A percentile compares a stretch with the other conserved stretches of the same genome.
These are phyloP conservation scores for Ustilago vetiveriae DNA, from an alignment of 1,284 basidiomycete species.

Conservation along the genomic window DNA sequence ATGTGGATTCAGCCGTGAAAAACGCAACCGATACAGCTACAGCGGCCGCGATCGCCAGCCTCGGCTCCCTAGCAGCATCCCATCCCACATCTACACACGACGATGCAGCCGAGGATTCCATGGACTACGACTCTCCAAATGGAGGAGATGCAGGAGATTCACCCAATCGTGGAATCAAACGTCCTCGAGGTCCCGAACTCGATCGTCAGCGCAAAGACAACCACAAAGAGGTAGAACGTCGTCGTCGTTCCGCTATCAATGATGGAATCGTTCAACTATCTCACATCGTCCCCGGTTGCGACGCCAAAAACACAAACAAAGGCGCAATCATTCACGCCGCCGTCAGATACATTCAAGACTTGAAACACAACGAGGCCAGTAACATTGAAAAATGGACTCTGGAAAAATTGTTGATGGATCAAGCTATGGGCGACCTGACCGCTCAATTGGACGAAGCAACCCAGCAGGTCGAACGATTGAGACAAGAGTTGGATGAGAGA, in stretches of 20 bases:
- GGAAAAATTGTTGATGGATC: slow-evolving; percentile 89
- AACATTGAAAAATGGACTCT: slow-evolving; percentile 91
- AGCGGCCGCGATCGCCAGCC: slow-evolving; percentile 56
- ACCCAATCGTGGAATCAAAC: slow-evolving; percentile 23
- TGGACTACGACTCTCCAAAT: slow-evolving; percentile 19
- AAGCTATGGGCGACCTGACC: slow-evolving; percentile 70
- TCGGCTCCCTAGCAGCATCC: slow-evolving; percentile 51
- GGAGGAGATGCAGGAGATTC: too few relatives aligned
- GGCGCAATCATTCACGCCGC: slow-evolving; percentile 84
- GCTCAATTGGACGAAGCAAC: slow-evolving; percentile 56
- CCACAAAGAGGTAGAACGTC: slow-evolving; percentile 90
- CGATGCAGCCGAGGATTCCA: slow-evolving; percentile 8
- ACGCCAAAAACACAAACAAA: slow-evolving; percentile 80
- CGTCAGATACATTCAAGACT: slow-evolving; percentile 85
- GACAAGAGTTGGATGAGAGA: slow-evolving; percentile 42
- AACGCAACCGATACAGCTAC: slow-evolving; percentile 51
- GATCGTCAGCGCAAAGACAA: slow-evolving; percentile 63
- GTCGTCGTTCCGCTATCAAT: slow-evolving; percentile 91
- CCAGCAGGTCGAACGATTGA: slow-evolving; percentile 53
- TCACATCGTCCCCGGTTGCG: slow-evolving; percentile 81
- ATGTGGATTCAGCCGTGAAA: slow-evolving; percentile 25
- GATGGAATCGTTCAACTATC: slow-evolving; percentile 93
- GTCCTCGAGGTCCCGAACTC: slow-evolving; percentile 52
- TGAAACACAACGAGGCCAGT: slow-evolving; percentile 87
- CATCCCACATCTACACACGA: slow-evolving; percentile 23